Evolutionary conservation across 306 rosid genomes (phyloP), one percentile per base, ranked within the genome.

Genomic region (Corylus avellana): DNA sequence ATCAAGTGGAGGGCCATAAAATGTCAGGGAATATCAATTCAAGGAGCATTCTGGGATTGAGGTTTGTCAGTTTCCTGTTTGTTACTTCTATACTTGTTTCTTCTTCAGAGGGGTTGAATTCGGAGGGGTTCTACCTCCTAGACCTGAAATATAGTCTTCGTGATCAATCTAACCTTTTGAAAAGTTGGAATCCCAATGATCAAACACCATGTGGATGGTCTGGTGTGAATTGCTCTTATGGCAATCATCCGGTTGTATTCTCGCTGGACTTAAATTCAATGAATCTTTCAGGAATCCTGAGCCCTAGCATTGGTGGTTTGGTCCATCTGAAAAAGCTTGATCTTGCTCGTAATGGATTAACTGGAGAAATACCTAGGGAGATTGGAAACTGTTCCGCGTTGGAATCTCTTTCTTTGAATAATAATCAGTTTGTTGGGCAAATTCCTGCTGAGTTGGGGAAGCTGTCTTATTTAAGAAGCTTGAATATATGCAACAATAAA

Each of bases 401-500:
- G 84, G 79, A 84, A 77, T 74, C 18, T 56, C 92, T 96, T 59
- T 81, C 27, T 75, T 82, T 96, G 85, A 90, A 96, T 75, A 81
- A 96, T 79, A 96, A 96, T 70, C 74, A 82, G 32, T 90, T 96
- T 13, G 87, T 81, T 56, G 96, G 98, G 61, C 56, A 7, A 47
- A 85, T 96, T 90, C 97, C 99, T 74, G 61, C 72, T 49, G 93
- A 88, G 76, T 73, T 91, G 80, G 96, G 98, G 2, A 84, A 78
- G 55, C 84, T 96, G 51, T 85, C 92, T 64, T 72, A 48, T 66
- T 88, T 93, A 87, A 89, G 8, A 76, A 58, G 77, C 48, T 87
- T 96, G 86, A 91, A 93, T 80, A 53, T 96, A 64, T 93, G 91
- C 93, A 93, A 96, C 84, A 93, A 96, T 86, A 79, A 49, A 80